Base-by-base conservation (phyloP, 2,329 filamentous ascomycete species). In the Cylindrodendrum hubeiense region DNA sequence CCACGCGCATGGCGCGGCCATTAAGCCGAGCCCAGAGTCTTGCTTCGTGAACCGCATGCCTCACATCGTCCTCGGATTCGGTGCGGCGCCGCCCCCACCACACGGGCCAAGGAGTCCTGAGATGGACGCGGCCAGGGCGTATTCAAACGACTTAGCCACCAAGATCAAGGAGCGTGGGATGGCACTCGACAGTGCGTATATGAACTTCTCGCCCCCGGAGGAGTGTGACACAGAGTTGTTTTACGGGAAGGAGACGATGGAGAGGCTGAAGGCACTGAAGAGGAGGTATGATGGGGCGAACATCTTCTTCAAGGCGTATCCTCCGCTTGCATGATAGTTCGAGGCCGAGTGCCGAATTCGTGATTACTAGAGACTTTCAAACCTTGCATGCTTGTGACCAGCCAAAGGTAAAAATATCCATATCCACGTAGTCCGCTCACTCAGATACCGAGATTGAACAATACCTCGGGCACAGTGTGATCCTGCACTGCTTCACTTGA, bases 271-370 rank as follows among this genome's bases (percentile, higher is more conserved):
- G 21, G 56, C 37, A 4, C 10, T 60, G 5, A 60, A 60, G 56
- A 44, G n/a, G 19, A 60, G 52, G 26, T 60, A 60, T 46, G 56
- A 60, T 9, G 47, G 39, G 3, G 47, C 52, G 22, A 60, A 60
- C 13, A 28, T 60, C 47, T 60, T 60, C 8, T 52, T 60, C 47
- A 52, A 60, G 37, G 47, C 24, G 8, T 60, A 37, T 52, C 56
- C 56, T 10, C 13, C 21, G 4, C 56, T 60, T n/a, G 22, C 7
- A 50, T 41, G 24, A 33, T 12, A 39, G 17, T 39, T 39, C n/a
- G 28, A 30, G 28, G 8, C 28, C 28, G n/a, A n/a, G n/a, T n/a
- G n/a, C n/a, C n/a, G n/a, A n/a, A n/a, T n/a, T n/a, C n/a, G n/a
- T n/a, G n/a, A n/a, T n/a, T n/a, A n/a, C n/a, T n/a, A n/a, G n/a